phyloP scores from a whole-genome alignment of 495 filamentous ascomycete species.

The Cercophora samala region DNA sequence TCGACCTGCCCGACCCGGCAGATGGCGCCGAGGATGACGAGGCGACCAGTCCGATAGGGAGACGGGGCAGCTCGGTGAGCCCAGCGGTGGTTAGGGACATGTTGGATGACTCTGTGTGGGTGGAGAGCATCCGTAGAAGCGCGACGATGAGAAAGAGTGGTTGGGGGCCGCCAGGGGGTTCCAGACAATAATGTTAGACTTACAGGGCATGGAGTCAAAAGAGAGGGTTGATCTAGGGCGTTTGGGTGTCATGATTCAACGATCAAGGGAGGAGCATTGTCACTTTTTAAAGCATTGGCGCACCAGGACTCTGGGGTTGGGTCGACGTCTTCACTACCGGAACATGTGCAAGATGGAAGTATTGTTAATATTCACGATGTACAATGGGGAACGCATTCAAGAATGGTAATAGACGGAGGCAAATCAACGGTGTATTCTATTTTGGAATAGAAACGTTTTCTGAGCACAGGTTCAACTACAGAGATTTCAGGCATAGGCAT shows the following conservation, averaged over 20 bases:
- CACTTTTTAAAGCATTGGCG: background rate
- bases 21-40: constrained; percentile 21
- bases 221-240: background rate
- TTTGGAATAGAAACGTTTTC: background rate
- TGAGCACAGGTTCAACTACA: background rate
- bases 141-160: constrained; percentile 61
- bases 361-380: background rate
- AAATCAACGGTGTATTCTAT: background rate
- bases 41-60: constrained; percentile 36
- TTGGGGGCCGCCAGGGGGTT: constrained; percentile 19
- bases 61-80: constrained; percentile 66
- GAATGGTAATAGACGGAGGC: background rate
- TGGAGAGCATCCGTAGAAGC: constrained; percentile 84
- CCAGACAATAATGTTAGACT: background rate
- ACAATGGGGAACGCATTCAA: background rate
- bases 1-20: constrained; percentile 39
- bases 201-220: background rate
- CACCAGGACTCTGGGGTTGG: background rate
- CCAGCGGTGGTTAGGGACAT: constrained; percentile 76
- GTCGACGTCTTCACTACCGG: background rate
- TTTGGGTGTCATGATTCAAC: background rate
- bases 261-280: background rate
- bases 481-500: background rate
- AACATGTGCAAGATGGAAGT: background rate
- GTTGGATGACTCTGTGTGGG: constrained; percentile 84